Base-by-base conservation (phyloP, 805 yeast genomes). In the Kodamaea fukazawae region DNA sequence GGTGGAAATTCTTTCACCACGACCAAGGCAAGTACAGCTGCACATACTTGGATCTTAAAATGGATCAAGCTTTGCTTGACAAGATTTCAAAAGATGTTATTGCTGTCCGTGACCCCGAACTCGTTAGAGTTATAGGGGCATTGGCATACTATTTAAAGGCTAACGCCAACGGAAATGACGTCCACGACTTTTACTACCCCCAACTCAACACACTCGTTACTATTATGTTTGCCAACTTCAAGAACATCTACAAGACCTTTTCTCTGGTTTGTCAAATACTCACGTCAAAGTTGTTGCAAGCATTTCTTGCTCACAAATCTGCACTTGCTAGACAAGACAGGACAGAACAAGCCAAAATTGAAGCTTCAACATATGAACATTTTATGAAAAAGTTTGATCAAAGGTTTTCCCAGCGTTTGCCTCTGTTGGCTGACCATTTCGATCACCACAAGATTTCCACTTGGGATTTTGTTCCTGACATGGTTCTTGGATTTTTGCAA, bases 341-440 rank as follows among this genome's bases (percentile, higher is more conserved):
- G 8, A 20, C 35, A 4, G 44, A 31, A 25, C 31, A 35, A 16
- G 29, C n/a, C 10, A 14, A 38, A 8, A 27, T 46, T 7, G 31
- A 22, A n/a, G 25, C 22, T 11, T 34, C 43, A 15, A 36, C 49
- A 6, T 18, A 44, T 15, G 48, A 42, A 7, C 32, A 25, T 3
- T 53, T 53, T 20, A 32, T 49, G 5, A 33, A 38, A 9, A 71
- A 81, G 14, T 80, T 79, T 48, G 65, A 71, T 30, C 63, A 66
- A 44, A 65, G 73, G 13, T 65, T 83, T 36, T 59, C 66, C 13
- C 56, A 63, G 29, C 68, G 72, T 36, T 42, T 49, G 27, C 73
- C 77, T 7, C 50, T 67, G 15, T 55, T 84, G 27, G 67, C 63
- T 40, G 55, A 67, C 8, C 86, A 82, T 52, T 75, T 84, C 51